phyloP scores from a whole-genome alignment of 1,284 basidiomycete genomes.

The Vanrija pseudolonga region DNA sequence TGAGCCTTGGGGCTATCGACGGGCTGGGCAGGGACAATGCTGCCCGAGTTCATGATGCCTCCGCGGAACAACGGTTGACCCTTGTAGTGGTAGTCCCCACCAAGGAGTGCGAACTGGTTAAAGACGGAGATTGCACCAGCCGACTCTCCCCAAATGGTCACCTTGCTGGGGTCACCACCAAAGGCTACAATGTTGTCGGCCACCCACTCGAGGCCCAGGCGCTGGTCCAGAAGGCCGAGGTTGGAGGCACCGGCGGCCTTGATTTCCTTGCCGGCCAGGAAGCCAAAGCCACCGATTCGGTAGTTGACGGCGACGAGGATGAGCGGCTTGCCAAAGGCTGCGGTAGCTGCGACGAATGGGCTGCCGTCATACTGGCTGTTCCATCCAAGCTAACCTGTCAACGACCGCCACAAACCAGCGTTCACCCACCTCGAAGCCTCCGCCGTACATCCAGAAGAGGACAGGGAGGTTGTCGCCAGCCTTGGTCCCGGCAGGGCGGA shows the following conservation, averaged over 20 bases:
- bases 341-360: conserved; percentile 4
- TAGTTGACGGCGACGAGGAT: conserved; percentile 61
- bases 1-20: conserved; percentile 16
- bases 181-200: conserved; percentile 39
- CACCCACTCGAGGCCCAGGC: conserved; percentile 41
- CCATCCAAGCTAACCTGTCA: conserved; percentile 15
- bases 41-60: conserved; percentile 43
- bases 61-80: conserved; percentile 51
- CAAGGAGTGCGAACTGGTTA: conserved; percentile 57
- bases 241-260: conserved; percentile 55
- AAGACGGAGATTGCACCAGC: conserved; percentile 50
- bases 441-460: conserved; percentile 35
- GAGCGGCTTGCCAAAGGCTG: conserved; percentile 46
- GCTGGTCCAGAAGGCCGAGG: conserved; percentile 51
- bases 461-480: conserved; percentile 29
- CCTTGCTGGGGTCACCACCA: conserved; percentile 40
- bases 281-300: conserved; percentile 48
- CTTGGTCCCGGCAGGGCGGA: conserved; percentile 17
- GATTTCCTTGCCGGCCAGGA: conserved; percentile 54
- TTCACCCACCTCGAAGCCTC: conserved; percentile 20
- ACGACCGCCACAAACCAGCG: too few relatives aligned
- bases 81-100: conserved; percentile 45
- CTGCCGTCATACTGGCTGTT: conserved; percentile 17
- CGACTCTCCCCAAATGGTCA: conserved; percentile 58
- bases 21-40: conserved; percentile 43